Evolutionary conservation across 2,329 filamentous ascomycete species (phyloP).

Genomic region (Elsinoe australis): DNA sequence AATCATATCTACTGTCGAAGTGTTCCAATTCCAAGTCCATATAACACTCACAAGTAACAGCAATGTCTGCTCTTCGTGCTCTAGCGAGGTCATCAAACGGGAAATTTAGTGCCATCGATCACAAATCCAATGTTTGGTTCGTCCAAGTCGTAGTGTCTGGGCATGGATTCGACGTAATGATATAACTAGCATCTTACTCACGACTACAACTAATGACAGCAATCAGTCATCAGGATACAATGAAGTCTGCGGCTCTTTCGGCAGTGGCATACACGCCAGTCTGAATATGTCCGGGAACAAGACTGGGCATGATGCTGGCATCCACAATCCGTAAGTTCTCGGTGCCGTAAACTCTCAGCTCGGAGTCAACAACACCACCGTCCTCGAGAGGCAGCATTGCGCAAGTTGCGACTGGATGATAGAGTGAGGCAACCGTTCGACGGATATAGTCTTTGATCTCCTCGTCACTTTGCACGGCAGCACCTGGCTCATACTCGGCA

Average conservation of each 20-base stretch:
- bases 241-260: slow-evolving; percentile 44
- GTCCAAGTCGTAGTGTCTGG: too few relatives aligned
- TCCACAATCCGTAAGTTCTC: slow-evolving; percentile 41
- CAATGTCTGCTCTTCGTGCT: too few relatives aligned
- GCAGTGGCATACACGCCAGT: slow-evolving; percentile 29
- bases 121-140: too few relatives aligned
- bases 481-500: slow-evolving; percentile 10
- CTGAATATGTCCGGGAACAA: slow-evolving; percentile 33
- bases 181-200: too few relatives aligned
- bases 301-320: slow-evolving; percentile 39
- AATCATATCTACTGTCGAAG: too few relatives aligned
- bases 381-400: slow-evolving; percentile 43
- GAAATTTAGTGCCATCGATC: too few relatives aligned
- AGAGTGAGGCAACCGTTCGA: slow-evolving; percentile 23
- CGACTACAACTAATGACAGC: too few relatives aligned
- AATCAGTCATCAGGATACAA: too few relatives aligned
- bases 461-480: neutral
- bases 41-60: too few relatives aligned
- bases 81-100: too few relatives aligned
- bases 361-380: slow-evolving; percentile 44
- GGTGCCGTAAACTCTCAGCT: slow-evolving; percentile 40
- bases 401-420: slow-evolving; percentile 46
- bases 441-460: neutral
- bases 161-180: too few relatives aligned
- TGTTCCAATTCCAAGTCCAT: too few relatives aligned